Evolutionary conservation across 176 grass and related monocot species (phyloP), one percentile per base, ranked within the genome.

Genomic region (Paspalum notatum): DNA sequence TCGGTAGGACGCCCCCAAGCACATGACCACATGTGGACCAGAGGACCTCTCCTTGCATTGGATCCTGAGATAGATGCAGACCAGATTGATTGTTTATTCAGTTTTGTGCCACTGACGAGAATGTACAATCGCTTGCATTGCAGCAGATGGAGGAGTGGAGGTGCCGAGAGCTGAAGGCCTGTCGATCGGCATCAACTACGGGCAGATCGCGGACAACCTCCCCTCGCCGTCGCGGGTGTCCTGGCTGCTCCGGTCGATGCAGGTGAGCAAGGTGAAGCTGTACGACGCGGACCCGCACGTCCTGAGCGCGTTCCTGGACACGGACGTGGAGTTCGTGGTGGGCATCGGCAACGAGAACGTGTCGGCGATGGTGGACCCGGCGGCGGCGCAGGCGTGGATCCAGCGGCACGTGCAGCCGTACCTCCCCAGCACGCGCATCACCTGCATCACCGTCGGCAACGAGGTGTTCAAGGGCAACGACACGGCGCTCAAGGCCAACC

Each of bases 361-460:
- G 9, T 83, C 86, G 5, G 47, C 85, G 7, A 94, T 94, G 90
- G 66, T 68, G 17, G 87, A 94, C 78, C 92, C 88, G 0, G 18
- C 82, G 0, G 76, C 77, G 0, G 95, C 95, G 65, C 83, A 68
- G 24, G 85, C 90, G 20, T 98, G 95, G 95, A 53, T 98, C 4
- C 83, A 92, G 64, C 92, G 77, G 52, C 83, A 94, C 42, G 88
- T 98, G 69, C 88, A 50, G 42, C 85, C 88, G 39, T 87, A 92
- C 90, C 83, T 98, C 70, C 84, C 84, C 0, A 40, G 45, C 74
- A 87, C 92, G 6, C 88, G 88, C 53, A 94, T 98, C 72, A 91
- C 92, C 65, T 94, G 92, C 72, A 87, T 98, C 78, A 91, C 95
- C 17, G 95, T 98, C 14, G 95, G 95, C n/a, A 98, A 98, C 78